These are phyloP conservation scores for Pseudozyma tsukubaensis DNA, from an alignment of 1,284 basidiomycete genomes.

Conservation along the genomic window DNA sequence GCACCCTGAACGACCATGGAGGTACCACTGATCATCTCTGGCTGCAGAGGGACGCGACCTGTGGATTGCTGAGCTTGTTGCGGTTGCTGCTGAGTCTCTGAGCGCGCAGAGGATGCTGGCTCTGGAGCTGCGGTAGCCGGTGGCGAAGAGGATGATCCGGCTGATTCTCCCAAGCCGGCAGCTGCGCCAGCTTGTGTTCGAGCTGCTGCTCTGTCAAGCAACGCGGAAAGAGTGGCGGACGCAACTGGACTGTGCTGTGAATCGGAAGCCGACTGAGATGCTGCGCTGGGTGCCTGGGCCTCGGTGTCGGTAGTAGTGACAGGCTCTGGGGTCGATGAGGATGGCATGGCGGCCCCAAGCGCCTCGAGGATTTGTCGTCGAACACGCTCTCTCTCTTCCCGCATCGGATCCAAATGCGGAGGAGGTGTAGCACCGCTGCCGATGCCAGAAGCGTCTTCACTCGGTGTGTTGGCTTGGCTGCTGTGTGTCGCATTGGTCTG, in stretches of 20 bases:
- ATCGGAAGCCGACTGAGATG: neutral
- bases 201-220: slow-evolving; percentile 18
- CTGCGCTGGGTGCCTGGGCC: neutral
- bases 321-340: neutral
- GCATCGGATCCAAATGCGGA: slow-evolving; percentile 36
- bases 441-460: slow-evolving; percentile 9
- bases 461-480: slow-evolving; percentile 10
- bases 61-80: slow-evolving; percentile 12
- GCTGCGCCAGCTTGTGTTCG: neutral
- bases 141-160: neutral
- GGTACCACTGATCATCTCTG: slow-evolving; percentile 55
- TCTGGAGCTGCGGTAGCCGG: neutral
- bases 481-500: no score
- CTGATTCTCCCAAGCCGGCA: neutral
- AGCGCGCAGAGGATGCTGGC: neutral
- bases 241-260: slow-evolving; percentile 4
- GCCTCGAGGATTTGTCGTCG: slow-evolving; percentile 41
- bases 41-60: slow-evolving; percentile 33
- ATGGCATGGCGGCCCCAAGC: slow-evolving; percentile 10
- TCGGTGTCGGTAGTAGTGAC: neutral
- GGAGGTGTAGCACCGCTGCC: slow-evolving; percentile 35
- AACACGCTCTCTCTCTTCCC: slow-evolving; percentile 43
- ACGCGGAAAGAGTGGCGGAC: slow-evolving; percentile 30
- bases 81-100: slow-evolving; percentile 8
- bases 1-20: slow-evolving; percentile 67